Percentiles rank a stretch among this genome's conserved stretches.
phyloP scores from a whole-genome alignment of 2,329 filamentous ascomycete genomes.

The Pseudogymnoascus pannorum region DNA sequence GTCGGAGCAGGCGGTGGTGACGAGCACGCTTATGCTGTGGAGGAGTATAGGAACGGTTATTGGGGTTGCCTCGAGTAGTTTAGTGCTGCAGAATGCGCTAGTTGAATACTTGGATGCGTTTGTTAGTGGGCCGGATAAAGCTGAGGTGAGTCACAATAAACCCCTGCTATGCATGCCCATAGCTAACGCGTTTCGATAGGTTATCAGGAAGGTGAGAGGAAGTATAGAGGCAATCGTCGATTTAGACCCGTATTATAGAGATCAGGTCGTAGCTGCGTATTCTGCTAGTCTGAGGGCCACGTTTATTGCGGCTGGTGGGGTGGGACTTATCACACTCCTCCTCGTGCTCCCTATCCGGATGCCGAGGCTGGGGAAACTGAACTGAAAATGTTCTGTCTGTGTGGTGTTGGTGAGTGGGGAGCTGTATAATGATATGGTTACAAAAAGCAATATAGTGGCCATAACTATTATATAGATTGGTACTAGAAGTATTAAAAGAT shows the following conservation, averaged over 20 bases:
- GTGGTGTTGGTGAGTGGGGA: not conserved
- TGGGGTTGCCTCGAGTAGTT: constrained; percentile 63
- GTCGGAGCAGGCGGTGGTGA: constrained; percentile 59
- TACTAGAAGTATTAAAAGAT: not conserved
- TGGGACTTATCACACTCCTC: constrained; percentile 42
- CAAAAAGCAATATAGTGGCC: not conserved
- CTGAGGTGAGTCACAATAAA: constrained; percentile 30
- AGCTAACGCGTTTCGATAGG: constrained; percentile 18
- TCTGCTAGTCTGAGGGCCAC: constrained; percentile 41
- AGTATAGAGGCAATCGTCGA: constrained; percentile 47
- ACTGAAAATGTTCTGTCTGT: constrained; percentile 20
- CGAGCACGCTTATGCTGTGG: constrained; percentile 64
- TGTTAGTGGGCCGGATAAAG: constrained; percentile 53
- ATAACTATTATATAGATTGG: not conserved
- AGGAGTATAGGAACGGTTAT: constrained; percentile 64
- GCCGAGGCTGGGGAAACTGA: constrained; percentile 42
- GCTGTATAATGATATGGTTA: not conserved
- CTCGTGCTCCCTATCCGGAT: constrained; percentile 47
- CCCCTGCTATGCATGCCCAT: not conserved
- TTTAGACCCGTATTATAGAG: constrained; percentile 38
- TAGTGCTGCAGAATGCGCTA: constrained; percentile 67
- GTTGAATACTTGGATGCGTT: constrained; percentile 48
- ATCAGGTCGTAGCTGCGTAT: constrained; percentile 50
- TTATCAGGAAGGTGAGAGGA: constrained; percentile 45
- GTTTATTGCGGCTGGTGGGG: constrained; percentile 35